Evolutionary conservation across 73 alveolate species (phyloP), one percentile per base, ranked within the genome.

Genomic region (Stentor coeruleus): DNA sequence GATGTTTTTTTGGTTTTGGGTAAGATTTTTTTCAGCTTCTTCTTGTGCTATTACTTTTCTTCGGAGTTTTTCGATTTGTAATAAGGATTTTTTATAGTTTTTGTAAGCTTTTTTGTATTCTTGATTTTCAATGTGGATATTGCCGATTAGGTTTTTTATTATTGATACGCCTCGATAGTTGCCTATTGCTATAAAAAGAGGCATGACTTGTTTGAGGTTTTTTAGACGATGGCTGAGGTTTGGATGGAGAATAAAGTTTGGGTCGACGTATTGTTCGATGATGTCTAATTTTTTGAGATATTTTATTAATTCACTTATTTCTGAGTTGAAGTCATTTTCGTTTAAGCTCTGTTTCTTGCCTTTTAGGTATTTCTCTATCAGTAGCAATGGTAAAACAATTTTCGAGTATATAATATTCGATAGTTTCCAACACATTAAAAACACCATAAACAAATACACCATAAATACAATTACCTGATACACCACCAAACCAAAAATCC

Each of bases 251-350:
- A 66, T 14, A 66, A 20, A 66, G 37, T 33, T 37, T 1, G 79
- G 79, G 79, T 66, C 79, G n/a, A 66, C 15, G 33, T 28, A 40
- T 0, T 66, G n/a, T 66, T 66, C 79, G 11, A 66, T 66, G 37
- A 11, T 31, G n/a, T 66, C 79, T 28, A 66, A 11, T 20, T 28
- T 20, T 14, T 26, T 20, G 37, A 66, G 79, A 40, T 20, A 66
- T 33, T 66, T 66, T 20, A 26, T 40, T 28, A 66, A 28, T 14
- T 20, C 37, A 40, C 33, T 66, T 37, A 31, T 2, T 66, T 66
- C 79, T 33, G 26, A 28, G 37, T 66, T 66, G 37, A 0, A 66
- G 2, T 31, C n/a, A 20, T 28, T 66, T 1, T 33, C 2, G 33
- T 20, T 37, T 14, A 66, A 28, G 0, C 11, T 20, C 33, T 20